Percentiles rank a stretch among this genome's conserved stretches.
Conservation (phyloP, 768 basidiomycete genomes). For the Leccinum rimulosum region DNA sequence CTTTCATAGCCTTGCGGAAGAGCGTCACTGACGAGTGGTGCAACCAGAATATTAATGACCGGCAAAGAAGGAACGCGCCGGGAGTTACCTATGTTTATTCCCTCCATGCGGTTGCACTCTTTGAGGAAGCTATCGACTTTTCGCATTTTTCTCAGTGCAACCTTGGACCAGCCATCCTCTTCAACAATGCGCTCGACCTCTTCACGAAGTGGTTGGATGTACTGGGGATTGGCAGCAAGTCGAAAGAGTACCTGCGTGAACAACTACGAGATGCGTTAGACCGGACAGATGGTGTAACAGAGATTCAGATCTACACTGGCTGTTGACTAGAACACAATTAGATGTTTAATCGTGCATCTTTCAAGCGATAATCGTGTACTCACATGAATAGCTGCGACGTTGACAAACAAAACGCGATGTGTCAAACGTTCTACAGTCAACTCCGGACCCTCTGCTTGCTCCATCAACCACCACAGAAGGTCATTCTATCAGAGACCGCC, state of each 20-base stretch:
- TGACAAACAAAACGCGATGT: not conserved
- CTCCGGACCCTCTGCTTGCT: constrained; percentile 8
- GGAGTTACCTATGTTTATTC: not conserved
- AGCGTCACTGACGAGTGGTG: not conserved
- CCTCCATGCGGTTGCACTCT: constrained; percentile 8
- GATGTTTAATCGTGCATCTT: not conserved
- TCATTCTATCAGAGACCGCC: not conserved
- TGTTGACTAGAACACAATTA: not conserved
- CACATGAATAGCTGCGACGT: not conserved
- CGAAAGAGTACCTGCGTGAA: constrained; percentile 1
- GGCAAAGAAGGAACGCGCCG: not conserved
- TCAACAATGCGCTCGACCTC: not conserved
- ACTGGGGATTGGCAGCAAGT: not conserved
- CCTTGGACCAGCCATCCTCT: constrained; percentile 9
- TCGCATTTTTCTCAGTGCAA: constrained; percentile 1
- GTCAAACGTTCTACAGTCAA: not conserved
- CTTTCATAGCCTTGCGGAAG: not conserved
- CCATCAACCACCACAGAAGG: constrained; percentile 1
- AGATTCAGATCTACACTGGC: not conserved
- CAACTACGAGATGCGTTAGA: not conserved
- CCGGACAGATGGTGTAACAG: not conserved
- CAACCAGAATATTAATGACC: no score
- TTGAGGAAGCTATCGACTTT: constrained; percentile 8
- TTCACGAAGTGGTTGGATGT: constrained; percentile 4
- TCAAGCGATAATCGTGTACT: not conserved